Evolutionary conservation across 257 asterid genomes (phyloP), one percentile per base, ranked within the genome.

Genomic region (Solanum habrochaites): DNA sequence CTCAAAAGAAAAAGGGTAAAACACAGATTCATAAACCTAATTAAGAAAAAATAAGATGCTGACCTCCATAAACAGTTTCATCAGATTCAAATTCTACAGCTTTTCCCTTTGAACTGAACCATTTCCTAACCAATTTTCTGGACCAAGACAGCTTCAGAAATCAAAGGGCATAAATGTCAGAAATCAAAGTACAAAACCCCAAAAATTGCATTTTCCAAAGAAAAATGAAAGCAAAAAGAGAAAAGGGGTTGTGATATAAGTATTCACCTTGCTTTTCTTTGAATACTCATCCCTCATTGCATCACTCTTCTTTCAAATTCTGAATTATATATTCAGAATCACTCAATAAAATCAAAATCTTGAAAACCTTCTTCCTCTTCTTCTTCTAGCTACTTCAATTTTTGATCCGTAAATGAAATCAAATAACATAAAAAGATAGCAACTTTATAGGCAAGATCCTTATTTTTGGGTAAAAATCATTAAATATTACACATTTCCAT

Each of bases 271-370:
- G 94, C 92, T 91, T 91, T 93, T 93, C 95, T 92, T 95, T 84
- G 93, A 93, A 91, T 91, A 92, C 87, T 71, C 99, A n/a, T n/a
- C 98, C 91, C 90, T 93, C 99, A n/a, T 97, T 91, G 93, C 93
- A n/a, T 87, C 96, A 87, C 92, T 89, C n/a, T 86, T 86, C 83
- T 95, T 90, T 94, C 98, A 71, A 75, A 40, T 73, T 37, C 31
- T 66, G 64, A 85, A 58, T 12, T 58, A n/a, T 58, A 42, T 10
- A 58, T 58, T 58, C 67, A 21, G 67, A n/a, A 21, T n/a, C 21
- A 12, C 27, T 12, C 12, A 58, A 58, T 21, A 40, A 74, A 37
- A 75, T 75, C 58, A 75, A 75, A 85, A 37, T 85, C 21, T 69
- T 8, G 66, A 70, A 85, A 70, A 32, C 7, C 42, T 60, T n/a